Base-by-base conservation (phyloP, 1,284 basidiomycete species). In the Agaricales sp. region DNA sequence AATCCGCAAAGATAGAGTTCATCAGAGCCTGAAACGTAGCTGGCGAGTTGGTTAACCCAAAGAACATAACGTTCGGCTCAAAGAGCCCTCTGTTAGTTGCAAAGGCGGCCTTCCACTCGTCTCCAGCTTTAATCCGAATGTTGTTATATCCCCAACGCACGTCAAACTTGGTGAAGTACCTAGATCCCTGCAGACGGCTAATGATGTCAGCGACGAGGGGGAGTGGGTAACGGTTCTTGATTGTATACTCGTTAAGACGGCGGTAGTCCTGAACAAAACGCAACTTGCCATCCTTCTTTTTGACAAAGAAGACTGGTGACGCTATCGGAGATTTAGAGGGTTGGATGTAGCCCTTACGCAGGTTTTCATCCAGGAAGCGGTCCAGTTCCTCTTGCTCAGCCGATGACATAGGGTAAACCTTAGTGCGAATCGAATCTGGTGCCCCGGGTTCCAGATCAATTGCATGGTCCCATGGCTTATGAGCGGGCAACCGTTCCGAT, bases 11-110 rank as follows among this genome's bases (percentile, higher is more conserved):
- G 0, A 51, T 22, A 16, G 51, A 4, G 23, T 59, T 57, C 54
- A 61, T 61, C n/a, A 59, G 47, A 0, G 2, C 3, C 44, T 61
- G 59, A 38, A 62, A 61, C 0, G 52, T 57, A 0, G 63, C 53
- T 0, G 59, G 66, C 0, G 59, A 58, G 43, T 68, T 68, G n/a
- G 52, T 58, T 0, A 67, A 43, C 0, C 65, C 56, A 43, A 71
- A 67, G 26, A 66, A 66, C 64, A 71, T 68, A 1, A 72, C 64
- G 0, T 57, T 30, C 11, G 59, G 66, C 54, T 71, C 58, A 52
- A 62, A 71, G 0, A 62, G 56, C 0, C 71, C 68, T 2, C 50
- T 59, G 11, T 59, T 51, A 1, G 65, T 67, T 1, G 47, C 25
- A 54, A 69, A 69, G 1, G 65, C 51, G 22, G 57, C 59, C 46